phyloP scores from a whole-genome alignment of 2,329 filamentous ascomycete genomes.

The Rasamsonia emersonii region DNA sequence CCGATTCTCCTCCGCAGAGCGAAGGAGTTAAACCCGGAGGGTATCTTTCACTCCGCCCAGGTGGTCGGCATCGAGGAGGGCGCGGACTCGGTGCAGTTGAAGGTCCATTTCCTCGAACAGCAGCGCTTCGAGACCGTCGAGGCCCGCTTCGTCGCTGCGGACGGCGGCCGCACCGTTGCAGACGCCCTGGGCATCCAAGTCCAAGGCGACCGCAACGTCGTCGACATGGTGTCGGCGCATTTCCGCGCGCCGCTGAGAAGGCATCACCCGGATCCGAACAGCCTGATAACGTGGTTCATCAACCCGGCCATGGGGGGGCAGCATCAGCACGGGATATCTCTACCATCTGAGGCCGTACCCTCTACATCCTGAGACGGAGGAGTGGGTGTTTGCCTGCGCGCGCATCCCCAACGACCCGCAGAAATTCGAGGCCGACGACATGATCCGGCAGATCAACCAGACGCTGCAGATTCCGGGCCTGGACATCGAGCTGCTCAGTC shows the following conservation, averaged over 20 bases:
- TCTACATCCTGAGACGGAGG: conserved; percentile 16
- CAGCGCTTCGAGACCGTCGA: conserved; percentile 8
- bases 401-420: conserved; percentile 15
- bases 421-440: conserved; percentile 15
- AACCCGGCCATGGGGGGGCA: conserved; percentile 25
- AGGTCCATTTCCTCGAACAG: no score
- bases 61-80: conserved; percentile 16
- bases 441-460: conserved; percentile 16
- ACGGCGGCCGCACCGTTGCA: conserved; percentile 24
- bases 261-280: conserved; percentile 19
- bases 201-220: conserved; percentile 22
- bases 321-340: conserved; percentile 23
- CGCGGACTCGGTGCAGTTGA: conserved; percentile 15
- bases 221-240: conserved; percentile 27
- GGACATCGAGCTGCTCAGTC: conserved; percentile 19
- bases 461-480: conserved; percentile 23
- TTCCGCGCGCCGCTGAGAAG: conserved; percentile 19
- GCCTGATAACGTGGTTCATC: conserved; percentile 29
- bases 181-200: conserved; percentile 21
- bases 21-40: conserved; percentile 20
- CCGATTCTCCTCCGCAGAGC: conserved; percentile 23
- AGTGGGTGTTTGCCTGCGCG: conserved; percentile 26
- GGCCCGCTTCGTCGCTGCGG: conserved; percentile 23
- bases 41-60: conserved; percentile 19
- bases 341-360: conserved; percentile 29